A percentile compares a stretch with the other conserved stretches of the same genome.
These are phyloP conservation scores for Suillus discolor DNA, from an alignment of 768 basidiomycete genomes.

Conservation along the genomic window DNA sequence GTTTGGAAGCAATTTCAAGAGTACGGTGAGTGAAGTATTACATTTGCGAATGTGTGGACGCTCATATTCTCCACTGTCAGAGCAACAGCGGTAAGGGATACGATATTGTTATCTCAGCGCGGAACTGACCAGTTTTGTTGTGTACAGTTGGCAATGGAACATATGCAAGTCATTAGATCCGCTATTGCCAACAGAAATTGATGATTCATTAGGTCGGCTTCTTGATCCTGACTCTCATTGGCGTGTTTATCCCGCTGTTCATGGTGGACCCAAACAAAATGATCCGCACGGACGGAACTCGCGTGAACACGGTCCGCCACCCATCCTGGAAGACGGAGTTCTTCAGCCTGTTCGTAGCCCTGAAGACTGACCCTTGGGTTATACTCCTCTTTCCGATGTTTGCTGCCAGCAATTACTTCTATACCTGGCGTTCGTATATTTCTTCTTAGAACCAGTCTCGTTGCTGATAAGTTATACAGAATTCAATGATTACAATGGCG, in stretches of 20 bases:
- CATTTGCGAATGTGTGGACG: not conserved
- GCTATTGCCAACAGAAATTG: conserved; percentile 4
- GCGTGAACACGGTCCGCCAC: conserved; percentile 57
- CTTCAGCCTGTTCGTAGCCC: conserved; percentile 63
- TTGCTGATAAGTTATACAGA: conserved; percentile 43
- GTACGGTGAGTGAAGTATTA: conserved; percentile 43
- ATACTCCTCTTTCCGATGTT: conserved; percentile 85
- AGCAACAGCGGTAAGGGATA: conserved; percentile 29
- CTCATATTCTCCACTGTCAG: conserved; percentile 16
- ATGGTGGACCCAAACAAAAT: conserved; percentile 77
- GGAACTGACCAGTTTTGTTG: conserved; percentile 1
- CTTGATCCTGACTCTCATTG: conserved; percentile 69
- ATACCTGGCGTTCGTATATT: conserved; percentile 69
- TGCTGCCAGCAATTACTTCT: conserved; percentile 83
- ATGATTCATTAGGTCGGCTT: conserved; percentile 63
- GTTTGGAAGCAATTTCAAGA: conserved; percentile 70
- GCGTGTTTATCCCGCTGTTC: conserved; percentile 61
- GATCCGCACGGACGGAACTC: conserved; percentile 74
- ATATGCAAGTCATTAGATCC: conserved; percentile 51
- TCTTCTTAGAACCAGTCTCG: not conserved
- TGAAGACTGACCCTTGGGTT: conserved; percentile 73
- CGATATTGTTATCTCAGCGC: not conserved
- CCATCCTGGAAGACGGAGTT: conserved; percentile 81
- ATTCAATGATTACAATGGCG: conserved; percentile 81
- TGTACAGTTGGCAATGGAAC: conserved; percentile 68